Evolutionary conservation across 2,329 filamentous ascomycete genomes (phyloP).

Genomic region (Beauveria varroae): DNA sequence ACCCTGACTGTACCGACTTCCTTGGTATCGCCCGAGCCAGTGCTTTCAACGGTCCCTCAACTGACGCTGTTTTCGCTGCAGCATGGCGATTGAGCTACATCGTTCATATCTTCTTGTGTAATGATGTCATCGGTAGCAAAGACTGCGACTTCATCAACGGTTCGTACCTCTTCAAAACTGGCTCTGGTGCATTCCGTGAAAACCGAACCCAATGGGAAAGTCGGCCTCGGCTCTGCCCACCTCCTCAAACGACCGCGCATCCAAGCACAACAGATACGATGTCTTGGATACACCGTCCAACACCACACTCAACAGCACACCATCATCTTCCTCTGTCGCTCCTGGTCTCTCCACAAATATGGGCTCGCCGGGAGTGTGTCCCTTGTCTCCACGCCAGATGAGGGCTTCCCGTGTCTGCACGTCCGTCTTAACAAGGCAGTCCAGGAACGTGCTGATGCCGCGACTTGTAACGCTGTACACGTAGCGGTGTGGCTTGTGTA

Average conservation of each 20-base stretch:
- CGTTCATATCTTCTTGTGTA: not conserved
- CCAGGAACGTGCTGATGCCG: conserved; percentile 52
- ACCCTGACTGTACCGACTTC: too few relatives aligned
- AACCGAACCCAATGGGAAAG: conserved; percentile 54
- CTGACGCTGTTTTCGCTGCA: not conserved
- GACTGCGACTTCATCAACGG: too few relatives aligned
- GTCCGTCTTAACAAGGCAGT: conserved; percentile 60
- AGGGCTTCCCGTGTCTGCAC: conserved; percentile 41
- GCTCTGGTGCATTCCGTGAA: conserved; percentile 50
- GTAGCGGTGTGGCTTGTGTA: conserved; percentile 48
- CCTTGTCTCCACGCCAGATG: conserved; percentile 49
- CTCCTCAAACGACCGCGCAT: conserved; percentile 56
- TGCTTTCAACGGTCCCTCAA: too few relatives aligned
- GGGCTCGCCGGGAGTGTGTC: conserved; percentile 61
- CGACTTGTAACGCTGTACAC: conserved; percentile 51
- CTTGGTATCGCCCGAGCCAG: too few relatives aligned
- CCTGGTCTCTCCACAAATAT: conserved; percentile 52
- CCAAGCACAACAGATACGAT: conserved; percentile 60
- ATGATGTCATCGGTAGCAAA: too few relatives aligned
- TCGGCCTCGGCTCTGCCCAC: conserved; percentile 55
- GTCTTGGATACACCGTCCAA: conserved; percentile 50
- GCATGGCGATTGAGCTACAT: not conserved
- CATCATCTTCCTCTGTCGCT: conserved; percentile 51
- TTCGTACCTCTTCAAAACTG: not conserved
- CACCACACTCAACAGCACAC: conserved; percentile 54